Evolutionary conservation across 805 yeast genomes (phyloP).

Genomic region (Nakazawaea sp.): DNA sequence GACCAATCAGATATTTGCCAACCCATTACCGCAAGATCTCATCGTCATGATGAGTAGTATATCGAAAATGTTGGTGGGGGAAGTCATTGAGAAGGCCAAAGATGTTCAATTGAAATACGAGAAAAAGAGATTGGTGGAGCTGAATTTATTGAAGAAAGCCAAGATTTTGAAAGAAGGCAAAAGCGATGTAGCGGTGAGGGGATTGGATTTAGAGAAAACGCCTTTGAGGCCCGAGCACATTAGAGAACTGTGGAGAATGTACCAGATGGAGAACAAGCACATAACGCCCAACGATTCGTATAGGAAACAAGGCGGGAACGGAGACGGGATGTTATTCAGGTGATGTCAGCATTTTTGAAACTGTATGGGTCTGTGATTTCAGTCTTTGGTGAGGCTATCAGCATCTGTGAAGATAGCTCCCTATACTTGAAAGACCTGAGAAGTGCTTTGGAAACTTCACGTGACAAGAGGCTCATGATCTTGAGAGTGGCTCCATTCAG

Average conservation of each 20-base stretch:
- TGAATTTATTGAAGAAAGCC: slow-evolving; percentile 33
- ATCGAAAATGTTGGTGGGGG: slow-evolving; percentile 86
- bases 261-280: slow-evolving; percentile 58
- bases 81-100: slow-evolving; percentile 75
- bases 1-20: slow-evolving; percentile 73
- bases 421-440: too few relatives aligned
- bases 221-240: slow-evolving; percentile 82
- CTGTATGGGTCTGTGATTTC: not conserved
- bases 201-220: slow-evolving; percentile 22
- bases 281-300: slow-evolving; percentile 53
- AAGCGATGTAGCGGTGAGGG: slow-evolving; percentile 23
- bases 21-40: slow-evolving; percentile 70
- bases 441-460: slow-evolving; percentile 26
- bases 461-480: slow-evolving; percentile 24
- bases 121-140: slow-evolving; percentile 32
- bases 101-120: slow-evolving; percentile 56
- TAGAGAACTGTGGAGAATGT: slow-evolving; percentile 82
- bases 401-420: too few relatives aligned
- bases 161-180: slow-evolving; percentile 31
- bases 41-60: slow-evolving; percentile 81
- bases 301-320: slow-evolving; percentile 66
- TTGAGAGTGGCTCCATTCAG: slow-evolving; percentile 33
- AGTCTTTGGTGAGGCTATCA: too few relatives aligned
- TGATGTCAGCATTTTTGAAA: slow-evolving; percentile 18
- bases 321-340: slow-evolving; percentile 66